phyloP scores from a whole-genome alignment of 2,329 filamentous ascomycete species.

The Aureobasidium sp. region DNA sequence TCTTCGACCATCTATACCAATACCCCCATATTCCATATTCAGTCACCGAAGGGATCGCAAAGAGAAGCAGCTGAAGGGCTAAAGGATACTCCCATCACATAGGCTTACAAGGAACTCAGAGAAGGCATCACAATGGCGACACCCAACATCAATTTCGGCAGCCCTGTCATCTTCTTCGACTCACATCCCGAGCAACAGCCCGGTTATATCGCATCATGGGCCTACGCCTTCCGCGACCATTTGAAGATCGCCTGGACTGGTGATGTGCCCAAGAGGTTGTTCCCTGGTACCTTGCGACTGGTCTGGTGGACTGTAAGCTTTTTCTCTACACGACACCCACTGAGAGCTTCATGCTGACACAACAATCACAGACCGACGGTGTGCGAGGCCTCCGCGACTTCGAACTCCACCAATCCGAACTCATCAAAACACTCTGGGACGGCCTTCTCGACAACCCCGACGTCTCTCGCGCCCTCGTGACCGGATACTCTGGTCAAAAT shows the following conservation, averaged over 20 bases:
- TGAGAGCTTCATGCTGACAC: neutral
- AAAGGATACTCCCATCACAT: neutral
- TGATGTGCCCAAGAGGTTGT: conserved; percentile 12
- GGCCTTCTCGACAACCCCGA: conserved; percentile 15
- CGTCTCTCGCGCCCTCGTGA: conserved; percentile 13
- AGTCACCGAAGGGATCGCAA: neutral
- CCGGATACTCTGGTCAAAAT: conserved; percentile 15
- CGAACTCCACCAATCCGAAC: conserved; percentile 15
- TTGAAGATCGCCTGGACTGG: conserved; percentile 17
- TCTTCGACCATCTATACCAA: neutral
- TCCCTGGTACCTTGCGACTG: conserved; percentile 14
- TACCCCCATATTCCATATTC: neutral
- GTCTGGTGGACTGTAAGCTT: conserved; percentile 15
- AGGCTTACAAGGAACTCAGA: neutral
- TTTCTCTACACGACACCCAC: neutral
- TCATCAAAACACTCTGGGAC: conserved; percentile 15
- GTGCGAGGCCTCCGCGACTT: conserved; percentile 16
- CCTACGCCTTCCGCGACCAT: conserved; percentile 12
- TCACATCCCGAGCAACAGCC: conserved; percentile 17
- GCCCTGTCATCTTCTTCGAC: conserved; percentile 18
- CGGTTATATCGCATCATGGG: conserved; percentile 12
- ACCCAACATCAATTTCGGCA: conserved; percentile 13
- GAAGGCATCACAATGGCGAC: neutral
- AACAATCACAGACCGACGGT: conserved; percentile 13
- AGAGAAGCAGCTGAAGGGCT: neutral